Conservation (phyloP, 768 basidiomycete genomes). For the Paxillus rubicundulus region DNA sequence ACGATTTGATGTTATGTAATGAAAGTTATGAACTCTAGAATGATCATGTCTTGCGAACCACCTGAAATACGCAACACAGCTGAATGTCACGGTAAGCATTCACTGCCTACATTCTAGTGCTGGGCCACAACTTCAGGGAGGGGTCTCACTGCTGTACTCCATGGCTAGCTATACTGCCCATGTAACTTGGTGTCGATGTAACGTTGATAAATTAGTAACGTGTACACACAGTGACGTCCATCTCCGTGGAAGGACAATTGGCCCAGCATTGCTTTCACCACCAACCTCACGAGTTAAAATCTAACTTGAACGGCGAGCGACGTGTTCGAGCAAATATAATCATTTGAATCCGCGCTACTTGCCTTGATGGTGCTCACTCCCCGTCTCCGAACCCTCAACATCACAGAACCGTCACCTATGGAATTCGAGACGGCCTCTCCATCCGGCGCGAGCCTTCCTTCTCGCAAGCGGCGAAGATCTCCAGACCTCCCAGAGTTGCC, state of each 20-base stretch:
- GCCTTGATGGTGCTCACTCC: constrained; percentile 35
- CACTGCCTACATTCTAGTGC: no score
- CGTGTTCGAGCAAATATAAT: constrained; percentile 18
- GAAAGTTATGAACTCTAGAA: no score
- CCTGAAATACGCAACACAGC: no score
- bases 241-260: constrained; percentile 8
- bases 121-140: no score
- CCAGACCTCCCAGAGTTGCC: constrained; percentile 45
- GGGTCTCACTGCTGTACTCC: no score
- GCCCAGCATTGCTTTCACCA: constrained; percentile 20
- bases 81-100: no score
- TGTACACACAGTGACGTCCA: no score
- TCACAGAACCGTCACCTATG: constrained; percentile 32
- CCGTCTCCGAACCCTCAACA: constrained; percentile 35
- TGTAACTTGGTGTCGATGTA: no score
- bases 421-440: constrained; percentile 29
- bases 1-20: no score
- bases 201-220: no score
- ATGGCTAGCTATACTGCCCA: no score
- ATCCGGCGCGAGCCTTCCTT: constrained; percentile 20
- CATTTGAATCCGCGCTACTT: constrained; percentile 12
- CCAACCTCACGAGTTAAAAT: constrained; percentile 14
- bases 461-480: constrained; percentile 40
- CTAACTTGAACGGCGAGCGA: constrained; percentile 14
- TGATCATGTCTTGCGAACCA: no score